Conservation (phyloP, 495 filamentous ascomycete species). For the Cudoniella acicularis region DNA sequence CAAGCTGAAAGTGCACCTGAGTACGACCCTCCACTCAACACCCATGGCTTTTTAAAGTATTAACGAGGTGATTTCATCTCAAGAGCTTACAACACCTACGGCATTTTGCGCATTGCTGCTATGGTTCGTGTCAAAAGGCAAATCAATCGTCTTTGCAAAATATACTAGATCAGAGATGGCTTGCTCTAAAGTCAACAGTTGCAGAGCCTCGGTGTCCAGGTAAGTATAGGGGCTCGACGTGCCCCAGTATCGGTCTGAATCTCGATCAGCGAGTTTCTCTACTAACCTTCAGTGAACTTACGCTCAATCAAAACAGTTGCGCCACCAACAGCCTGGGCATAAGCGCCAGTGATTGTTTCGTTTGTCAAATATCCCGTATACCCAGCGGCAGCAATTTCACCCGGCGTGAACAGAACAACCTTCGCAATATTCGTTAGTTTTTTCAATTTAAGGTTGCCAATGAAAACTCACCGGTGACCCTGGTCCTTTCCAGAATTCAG, state of each 20-base stretch:
- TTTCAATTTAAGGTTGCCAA: no score
- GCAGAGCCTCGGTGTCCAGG: slow-evolving; percentile 52
- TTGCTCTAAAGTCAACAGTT: slow-evolving; percentile 59
- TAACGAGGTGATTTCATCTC: no score
- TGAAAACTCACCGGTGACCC: neutral
- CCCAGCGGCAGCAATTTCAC: slow-evolving; percentile 45
- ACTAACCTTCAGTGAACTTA: no score
- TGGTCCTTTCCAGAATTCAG: neutral
- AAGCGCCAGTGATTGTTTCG: slow-evolving; percentile 42
- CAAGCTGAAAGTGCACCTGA: slow-evolving; percentile 58
- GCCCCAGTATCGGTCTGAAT: slow-evolving; percentile 64
- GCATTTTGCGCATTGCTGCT: slow-evolving; percentile 48
- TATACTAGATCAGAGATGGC: slow-evolving; percentile 56
- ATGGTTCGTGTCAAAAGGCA: slow-evolving; percentile 52
- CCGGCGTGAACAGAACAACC: slow-evolving; percentile 48
- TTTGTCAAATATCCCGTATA: slow-evolving; percentile 48
- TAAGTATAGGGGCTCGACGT: slow-evolving; percentile 51
- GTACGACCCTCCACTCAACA: slow-evolving; percentile 61
- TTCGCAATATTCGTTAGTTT: no score
- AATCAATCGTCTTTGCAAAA: slow-evolving; percentile 54
- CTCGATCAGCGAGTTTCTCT: no score
- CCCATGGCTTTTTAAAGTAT: no score
- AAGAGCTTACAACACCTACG: no score
- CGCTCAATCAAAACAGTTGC: slow-evolving; percentile 54
- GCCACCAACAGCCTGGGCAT: slow-evolving; percentile 48